Conservation (phyloP, 345 rosid genomes). For the Xanthoceras sorbifolium region DNA sequence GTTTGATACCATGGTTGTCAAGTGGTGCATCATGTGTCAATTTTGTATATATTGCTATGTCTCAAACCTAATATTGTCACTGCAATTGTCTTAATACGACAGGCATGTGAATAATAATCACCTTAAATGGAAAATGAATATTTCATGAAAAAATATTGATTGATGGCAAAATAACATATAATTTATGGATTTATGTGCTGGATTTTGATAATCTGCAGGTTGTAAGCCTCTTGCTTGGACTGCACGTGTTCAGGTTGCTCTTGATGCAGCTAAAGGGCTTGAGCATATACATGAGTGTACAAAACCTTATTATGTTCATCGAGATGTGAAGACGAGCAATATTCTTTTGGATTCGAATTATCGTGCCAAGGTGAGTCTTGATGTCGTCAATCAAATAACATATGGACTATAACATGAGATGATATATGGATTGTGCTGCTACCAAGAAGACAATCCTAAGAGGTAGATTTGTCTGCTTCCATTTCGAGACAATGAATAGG, state of each 20-base stretch:
- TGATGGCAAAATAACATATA: no score
- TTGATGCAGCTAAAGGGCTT: slow-evolving; percentile 44
- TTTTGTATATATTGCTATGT: neutral
- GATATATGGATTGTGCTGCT: no score
- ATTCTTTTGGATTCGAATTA: slow-evolving; percentile 39
- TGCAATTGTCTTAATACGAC: no score
- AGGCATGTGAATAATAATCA: no score
- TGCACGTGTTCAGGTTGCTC: slow-evolving; percentile 36
- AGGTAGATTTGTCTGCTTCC: no score
- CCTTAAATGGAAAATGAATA: no score
- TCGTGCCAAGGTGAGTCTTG: slow-evolving; percentile 33
- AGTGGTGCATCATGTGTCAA: neutral
- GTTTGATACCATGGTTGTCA: neutral
- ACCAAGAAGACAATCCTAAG: no score
- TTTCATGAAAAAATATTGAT: no score
- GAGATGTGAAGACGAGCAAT: slow-evolving; percentile 44
- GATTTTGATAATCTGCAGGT: slow-evolving; percentile 23
- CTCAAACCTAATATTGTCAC: no score
- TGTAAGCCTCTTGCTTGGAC: slow-evolving; percentile 37
- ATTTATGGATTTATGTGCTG: no score
- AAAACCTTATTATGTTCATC: slow-evolving; percentile 36
- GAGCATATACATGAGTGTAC: slow-evolving; percentile 40
- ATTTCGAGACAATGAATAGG: no score
- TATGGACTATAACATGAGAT: neutral
- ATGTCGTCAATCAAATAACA: neutral